Percentiles rank a stretch among this genome's conserved stretches.
These are phyloP conservation scores for Ascodesmis nigricans DNA, from an alignment of 495 filamentous ascomycete species.

Conservation along the genomic window DNA sequence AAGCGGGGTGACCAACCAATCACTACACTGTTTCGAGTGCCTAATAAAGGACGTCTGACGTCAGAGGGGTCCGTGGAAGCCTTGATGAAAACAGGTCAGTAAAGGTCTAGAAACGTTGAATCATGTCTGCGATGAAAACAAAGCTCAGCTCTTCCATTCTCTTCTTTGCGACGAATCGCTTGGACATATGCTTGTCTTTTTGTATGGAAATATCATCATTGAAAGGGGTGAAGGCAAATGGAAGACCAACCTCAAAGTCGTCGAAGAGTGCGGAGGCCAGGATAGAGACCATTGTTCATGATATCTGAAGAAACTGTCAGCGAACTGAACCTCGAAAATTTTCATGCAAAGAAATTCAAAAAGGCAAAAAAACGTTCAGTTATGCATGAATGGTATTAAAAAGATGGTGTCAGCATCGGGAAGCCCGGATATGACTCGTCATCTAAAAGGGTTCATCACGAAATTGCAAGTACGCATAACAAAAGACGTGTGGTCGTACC, in stretches of 20 bases:
- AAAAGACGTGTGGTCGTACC: conserved; percentile 11
- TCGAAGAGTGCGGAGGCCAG: not conserved
- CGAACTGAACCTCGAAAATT: no score
- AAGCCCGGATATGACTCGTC: conserved; percentile 73
- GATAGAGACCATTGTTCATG: not conserved
- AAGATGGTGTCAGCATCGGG: conserved; percentile 50
- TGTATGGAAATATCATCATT: conserved; percentile 44
- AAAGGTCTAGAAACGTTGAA: not conserved
- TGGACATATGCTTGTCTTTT: conserved; percentile 79
- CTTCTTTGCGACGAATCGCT: conserved; percentile 43
- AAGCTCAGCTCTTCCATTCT: conserved; percentile 28
- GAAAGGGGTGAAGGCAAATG: conserved; percentile 7
- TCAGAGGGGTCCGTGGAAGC: no score
- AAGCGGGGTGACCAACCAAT: not conserved
- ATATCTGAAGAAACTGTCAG: conserved; percentile 7
- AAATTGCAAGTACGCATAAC: conserved; percentile 9
- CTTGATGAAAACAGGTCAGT: no score
- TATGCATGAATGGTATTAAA: conserved; percentile 59
- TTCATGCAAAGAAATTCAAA: conserved; percentile 1
- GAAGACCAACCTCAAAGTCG: conserved; percentile 5
- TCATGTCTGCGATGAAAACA: not conserved
- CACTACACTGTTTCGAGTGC: not conserved
- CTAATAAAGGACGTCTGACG: not conserved
- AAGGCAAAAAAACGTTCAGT: conserved; percentile 27
- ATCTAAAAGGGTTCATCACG: conserved; percentile 55